phyloP scores from a whole-genome alignment of 2,329 filamentous ascomycete genomes.

The Cladosporium cucumerinum region DNA sequence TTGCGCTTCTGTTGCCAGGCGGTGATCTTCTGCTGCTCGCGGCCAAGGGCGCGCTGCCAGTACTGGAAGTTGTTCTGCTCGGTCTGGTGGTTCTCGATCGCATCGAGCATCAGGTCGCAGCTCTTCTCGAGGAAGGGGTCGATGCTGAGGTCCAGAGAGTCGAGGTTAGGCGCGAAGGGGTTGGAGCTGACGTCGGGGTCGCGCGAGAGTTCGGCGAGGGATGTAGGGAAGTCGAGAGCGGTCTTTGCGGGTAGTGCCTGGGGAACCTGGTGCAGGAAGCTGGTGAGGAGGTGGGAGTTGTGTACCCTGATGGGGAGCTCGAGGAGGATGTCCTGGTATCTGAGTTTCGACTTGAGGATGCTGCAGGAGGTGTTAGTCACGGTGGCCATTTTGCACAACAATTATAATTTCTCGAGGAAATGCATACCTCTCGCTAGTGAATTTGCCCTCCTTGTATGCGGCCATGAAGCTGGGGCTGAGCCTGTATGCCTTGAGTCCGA shows the following conservation, averaged over 20 bases:
- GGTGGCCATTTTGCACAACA: not conserved
- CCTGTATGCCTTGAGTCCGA: slow-evolving; percentile 88
- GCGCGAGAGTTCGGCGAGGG: slow-evolving; percentile 71
- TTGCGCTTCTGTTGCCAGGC: slow-evolving; percentile 97
- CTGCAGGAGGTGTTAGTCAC: slow-evolving; percentile 47
- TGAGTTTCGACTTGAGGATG: slow-evolving; percentile 88
- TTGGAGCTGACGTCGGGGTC: slow-evolving; percentile 55
- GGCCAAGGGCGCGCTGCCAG: slow-evolving; percentile 89
- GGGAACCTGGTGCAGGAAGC: slow-evolving; percentile 90
- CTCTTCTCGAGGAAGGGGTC: slow-evolving; percentile 99
- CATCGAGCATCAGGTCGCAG: slow-evolving; percentile 90
- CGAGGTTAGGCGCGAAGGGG: slow-evolving; percentile 82
- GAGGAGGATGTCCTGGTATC: slow-evolving; percentile 88
- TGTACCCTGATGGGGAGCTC: slow-evolving; percentile 87
- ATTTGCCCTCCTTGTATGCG: slow-evolving; percentile 95
- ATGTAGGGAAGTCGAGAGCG: slow-evolving; percentile 71
- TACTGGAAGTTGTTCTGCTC: slow-evolving; percentile 99
- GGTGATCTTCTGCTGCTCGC: slow-evolving; percentile 94
- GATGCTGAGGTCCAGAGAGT: slow-evolving; percentile 86
- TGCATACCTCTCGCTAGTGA: slow-evolving; percentile 86
- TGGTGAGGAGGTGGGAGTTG: slow-evolving; percentile 95
- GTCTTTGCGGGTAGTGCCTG: slow-evolving; percentile 55
- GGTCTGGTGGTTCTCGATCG: slow-evolving; percentile 96
- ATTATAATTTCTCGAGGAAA: not conserved
- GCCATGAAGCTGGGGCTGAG: slow-evolving; percentile 83